Evolutionary conservation across 345 rosid species (phyloP), one percentile per base, ranked within the genome.

Genomic region (Acer yangbiense): DNA sequence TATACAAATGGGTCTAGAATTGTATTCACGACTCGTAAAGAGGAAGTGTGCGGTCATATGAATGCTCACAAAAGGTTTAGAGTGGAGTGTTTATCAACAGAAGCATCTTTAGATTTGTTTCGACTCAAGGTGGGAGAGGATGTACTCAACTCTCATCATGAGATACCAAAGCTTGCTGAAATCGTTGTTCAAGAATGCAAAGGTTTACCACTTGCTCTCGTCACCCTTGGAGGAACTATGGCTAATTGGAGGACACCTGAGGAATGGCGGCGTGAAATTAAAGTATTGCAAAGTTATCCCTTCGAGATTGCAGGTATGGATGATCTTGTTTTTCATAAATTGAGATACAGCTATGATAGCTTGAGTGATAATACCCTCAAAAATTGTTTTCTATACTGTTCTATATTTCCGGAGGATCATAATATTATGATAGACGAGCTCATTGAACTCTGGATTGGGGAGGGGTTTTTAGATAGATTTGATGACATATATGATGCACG

Each of bases 41-140:
- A 74, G 76, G 65, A 79, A 20, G 72, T 87, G 1, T 84, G 87
- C 18, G n/a, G 72, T 1, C 20, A 10, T 1, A 81, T 87, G 87
- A 72, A 35, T 4, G 82, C 82, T 44, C 41, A 58, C 0, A 80
- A 60, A 43, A 80, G 23, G 17, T 46, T 82, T 9, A 21, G 62
- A 58, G 75, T 83, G 2, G 58, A 43, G 9, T 9, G 77, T 65
- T 74, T 83, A 55, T 13, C 82, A 39, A 0, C 16, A 11, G 17
- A 68, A 1, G 10, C 46, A 48, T 80, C 84, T n/a, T 35, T 54
- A 39, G 62, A 74, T 4, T 75, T 85, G 75, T 85, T 85, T 65
- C 64, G 9, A 0, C 46, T 58, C 27, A 75, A 75, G 27, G 78
- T 85, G 48, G 78, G 82, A 0, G 61, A 72, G 13, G 65, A 69